A percentile compares a stretch with the other conserved stretches of the same genome.
phyloP scores from a whole-genome alignment of 768 basidiomycete genomes.

The Pleurotus platypus region DNA sequence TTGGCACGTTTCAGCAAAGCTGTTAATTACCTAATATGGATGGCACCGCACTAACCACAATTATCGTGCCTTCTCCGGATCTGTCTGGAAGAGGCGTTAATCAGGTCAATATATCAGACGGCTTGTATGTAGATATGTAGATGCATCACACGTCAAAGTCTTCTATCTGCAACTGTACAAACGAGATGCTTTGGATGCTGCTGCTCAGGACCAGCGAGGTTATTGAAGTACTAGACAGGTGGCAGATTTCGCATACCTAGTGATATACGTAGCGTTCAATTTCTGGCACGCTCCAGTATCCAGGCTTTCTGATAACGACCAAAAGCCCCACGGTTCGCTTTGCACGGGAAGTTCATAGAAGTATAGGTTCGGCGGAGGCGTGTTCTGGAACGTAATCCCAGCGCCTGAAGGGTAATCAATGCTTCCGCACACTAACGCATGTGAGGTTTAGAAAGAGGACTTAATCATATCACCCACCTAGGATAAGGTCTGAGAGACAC shows the following conservation, averaged over 20 bases:
- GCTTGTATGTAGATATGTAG: no score
- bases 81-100: no score
- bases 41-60: no score
- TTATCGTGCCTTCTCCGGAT: no score
- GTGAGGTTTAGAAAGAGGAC: no score
- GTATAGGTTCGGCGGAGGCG: neutral
- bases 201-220: neutral
- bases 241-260: no score
- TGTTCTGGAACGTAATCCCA: neutral
- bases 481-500: neutral
- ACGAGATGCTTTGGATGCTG: neutral
- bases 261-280: no score
- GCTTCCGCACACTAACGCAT: neutral
- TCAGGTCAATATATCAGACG: no score
- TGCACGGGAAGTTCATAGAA: neutral
- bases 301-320: neutral
- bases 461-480: neutral
- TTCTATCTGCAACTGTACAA: neutral
- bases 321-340: neutral
- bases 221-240: neutral
- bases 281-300: neutral
- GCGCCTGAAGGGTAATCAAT: neutral
- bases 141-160: neutral
- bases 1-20: no score
- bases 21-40: no score